phyloP scores from a whole-genome alignment of 805 yeast genomes.

The Yamadazyma phyllophila region DNA sequence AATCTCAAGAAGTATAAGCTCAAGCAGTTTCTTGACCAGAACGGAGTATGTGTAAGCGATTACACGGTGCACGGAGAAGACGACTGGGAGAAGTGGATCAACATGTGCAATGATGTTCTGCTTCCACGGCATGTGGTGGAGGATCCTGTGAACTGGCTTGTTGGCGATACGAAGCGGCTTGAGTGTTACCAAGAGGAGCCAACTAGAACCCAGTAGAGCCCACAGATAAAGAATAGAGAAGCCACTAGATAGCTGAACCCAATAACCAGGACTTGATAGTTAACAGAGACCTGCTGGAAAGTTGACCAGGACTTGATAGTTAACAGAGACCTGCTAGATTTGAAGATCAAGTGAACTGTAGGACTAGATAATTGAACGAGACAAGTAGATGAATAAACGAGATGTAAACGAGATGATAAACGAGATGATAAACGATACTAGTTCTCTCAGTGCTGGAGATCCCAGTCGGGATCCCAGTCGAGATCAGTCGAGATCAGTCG shows the following conservation, averaged over 20 bases:
- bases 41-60: not conserved
- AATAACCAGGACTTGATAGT: not conserved
- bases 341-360: too few relatives aligned
- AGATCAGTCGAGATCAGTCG: too few relatives aligned
- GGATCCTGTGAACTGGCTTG: slow-evolving; percentile 32
- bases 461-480: too few relatives aligned
- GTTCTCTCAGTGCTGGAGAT: too few relatives aligned
- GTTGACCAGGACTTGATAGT: too few relatives aligned
- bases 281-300: too few relatives aligned
- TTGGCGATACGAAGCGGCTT: slow-evolving; percentile 40
- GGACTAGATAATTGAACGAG: too few relatives aligned
- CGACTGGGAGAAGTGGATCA: slow-evolving; percentile 29
- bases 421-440: too few relatives aligned
- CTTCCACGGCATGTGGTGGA: slow-evolving; percentile 23
- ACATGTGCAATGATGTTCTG: slow-evolving; percentile 20
- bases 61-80: slow-evolving; percentile 8
- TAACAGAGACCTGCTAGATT: too few relatives aligned
- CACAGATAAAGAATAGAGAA: not conserved
- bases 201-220: not conserved
- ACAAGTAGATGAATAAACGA: too few relatives aligned
- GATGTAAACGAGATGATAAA: too few relatives aligned
- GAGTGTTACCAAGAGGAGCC: slow-evolving; percentile 20
- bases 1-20: slow-evolving; percentile 33
- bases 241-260: not conserved
- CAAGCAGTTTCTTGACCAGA: slow-evolving; percentile 18